Evolutionary conservation across 2,329 filamentous ascomycete genomes (phyloP), one percentile per base, ranked within the genome.

Genomic region (Xylogone sp.): DNA sequence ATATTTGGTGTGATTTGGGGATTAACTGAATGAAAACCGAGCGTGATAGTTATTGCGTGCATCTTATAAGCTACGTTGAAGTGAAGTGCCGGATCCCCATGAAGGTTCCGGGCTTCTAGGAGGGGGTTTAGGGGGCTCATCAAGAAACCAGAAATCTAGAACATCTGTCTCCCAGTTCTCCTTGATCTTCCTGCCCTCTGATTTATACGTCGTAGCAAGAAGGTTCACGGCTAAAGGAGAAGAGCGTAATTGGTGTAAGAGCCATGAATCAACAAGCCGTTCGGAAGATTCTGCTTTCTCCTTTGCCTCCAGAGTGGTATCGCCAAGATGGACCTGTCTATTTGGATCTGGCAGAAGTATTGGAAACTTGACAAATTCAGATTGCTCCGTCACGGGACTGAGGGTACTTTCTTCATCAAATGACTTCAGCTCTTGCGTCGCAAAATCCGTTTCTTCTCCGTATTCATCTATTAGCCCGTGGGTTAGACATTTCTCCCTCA

Each of bases 161-260:
- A 63, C 59, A n/a, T 31, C 19, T 1, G 31, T 9, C 43, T 63
- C 27, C 57, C 58, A 62, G 2, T 46, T 9, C n/a, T 47, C 20
- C 5, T 34, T 44, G 2, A 42, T 47, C 19, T 43, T 29, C 18
- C 49, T 45, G 12, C 12, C 10, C 3, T 2, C n/a, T 16, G 8
- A 3, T 34, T 61, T 53, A 20, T 29, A 57, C 21, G 42, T 57
- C 8, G 53, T 51, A 10, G 55, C 57, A 4, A 62, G 53, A 3
- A 57, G 39, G 20, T 51, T 52, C 7, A 63, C 56, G 24, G 59
- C 58, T 13, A 60, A 19, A 21, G 59, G 44, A 5, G 61, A 62
- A 9, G 39, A 44, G 2, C 50, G 56, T 6, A 63, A 45, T 1
- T 46, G 52, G 3, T 53, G 18, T 5, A 64, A 34, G 7, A 62